Percentiles rank a stretch among this genome's conserved stretches.
Conservation (phyloP, 148 eudicot species). For the Persicaria tinctoria region DNA sequence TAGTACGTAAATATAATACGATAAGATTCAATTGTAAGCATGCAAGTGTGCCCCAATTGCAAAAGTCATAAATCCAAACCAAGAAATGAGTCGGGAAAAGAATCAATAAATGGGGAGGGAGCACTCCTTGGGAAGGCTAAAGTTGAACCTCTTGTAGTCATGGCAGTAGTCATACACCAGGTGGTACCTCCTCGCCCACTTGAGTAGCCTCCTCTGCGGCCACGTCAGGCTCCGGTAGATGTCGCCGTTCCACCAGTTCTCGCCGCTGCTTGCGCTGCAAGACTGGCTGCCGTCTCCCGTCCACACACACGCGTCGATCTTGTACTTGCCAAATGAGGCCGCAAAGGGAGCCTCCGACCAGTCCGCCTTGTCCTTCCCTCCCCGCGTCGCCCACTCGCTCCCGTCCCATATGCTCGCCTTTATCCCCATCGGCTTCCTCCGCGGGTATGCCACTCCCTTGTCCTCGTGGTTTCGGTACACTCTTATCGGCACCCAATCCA, state of each 20-base stretch:
- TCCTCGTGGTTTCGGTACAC: conserved; percentile 74
- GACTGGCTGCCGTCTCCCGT: conserved; percentile 34
- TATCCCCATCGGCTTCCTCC: conserved; percentile 64
- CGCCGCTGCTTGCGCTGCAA: conserved; percentile 36
- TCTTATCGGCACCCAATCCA: conserved; percentile 81
- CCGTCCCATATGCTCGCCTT: conserved; percentile 75
- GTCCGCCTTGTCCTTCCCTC: conserved; percentile 65
- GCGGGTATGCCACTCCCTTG: conserved; percentile 62
- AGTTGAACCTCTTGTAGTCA: conserved; percentile 52
- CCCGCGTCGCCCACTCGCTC: conserved; percentile 70
- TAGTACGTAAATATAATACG: too few species aligned
- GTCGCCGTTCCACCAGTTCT: conserved; percentile 73
- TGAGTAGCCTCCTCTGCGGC: conserved; percentile 52
- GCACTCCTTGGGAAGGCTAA: conserved; percentile 66
- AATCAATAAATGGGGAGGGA: conserved; percentile 55
- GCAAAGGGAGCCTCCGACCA: conserved; percentile 69
- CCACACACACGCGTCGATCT: conserved; percentile 83
- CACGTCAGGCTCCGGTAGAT: conserved; percentile 33
- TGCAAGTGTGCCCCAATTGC: too few species aligned
- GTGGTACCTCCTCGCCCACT: conserved; percentile 65
- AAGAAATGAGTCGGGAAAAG: neutral
- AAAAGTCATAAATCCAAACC: too few species aligned
- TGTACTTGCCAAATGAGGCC: conserved; percentile 48
- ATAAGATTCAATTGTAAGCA: too few species aligned
- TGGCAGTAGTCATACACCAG: conserved; percentile 80